Evolutionary conservation across 208 protist genomes (phyloP).

Genomic region (Trypanosomatidae sp.): DNA sequence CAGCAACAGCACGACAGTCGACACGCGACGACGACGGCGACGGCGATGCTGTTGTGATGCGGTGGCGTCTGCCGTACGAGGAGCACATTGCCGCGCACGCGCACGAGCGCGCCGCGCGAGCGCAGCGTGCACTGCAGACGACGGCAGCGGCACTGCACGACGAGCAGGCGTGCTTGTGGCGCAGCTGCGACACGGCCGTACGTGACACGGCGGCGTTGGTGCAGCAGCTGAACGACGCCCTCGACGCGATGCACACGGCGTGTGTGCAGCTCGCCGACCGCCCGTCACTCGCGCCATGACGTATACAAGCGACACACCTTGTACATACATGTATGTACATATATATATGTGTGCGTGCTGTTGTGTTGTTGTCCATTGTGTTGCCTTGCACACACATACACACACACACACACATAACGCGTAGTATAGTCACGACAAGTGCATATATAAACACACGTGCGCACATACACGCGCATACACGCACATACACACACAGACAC

Average conservation of each 20-base stretch:
- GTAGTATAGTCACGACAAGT: too few relatives aligned
- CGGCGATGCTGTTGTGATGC: slow-evolving; percentile 1
- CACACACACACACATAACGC: not conserved
- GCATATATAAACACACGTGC: too few relatives aligned
- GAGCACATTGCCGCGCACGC: slow-evolving; percentile 12
- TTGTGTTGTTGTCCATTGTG: not conserved
- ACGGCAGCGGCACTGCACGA: slow-evolving; percentile 21
- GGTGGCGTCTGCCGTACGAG: slow-evolving; percentile 17
- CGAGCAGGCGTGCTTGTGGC: slow-evolving; percentile 28
- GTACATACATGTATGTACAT: too few relatives aligned
- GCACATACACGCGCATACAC: too few relatives aligned
- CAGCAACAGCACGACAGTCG: not conserved
- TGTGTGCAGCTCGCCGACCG: too few relatives aligned
- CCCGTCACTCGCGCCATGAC: too few relatives aligned
- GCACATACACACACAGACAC: too few relatives aligned
- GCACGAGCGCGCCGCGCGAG: slow-evolving; percentile 7
- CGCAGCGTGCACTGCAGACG: slow-evolving; percentile 10
- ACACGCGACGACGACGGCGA: not conserved
- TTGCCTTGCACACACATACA: not conserved
- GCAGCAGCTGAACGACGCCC: slow-evolving; percentile 12
- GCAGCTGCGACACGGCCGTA: slow-evolving; percentile 15
- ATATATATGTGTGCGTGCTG: not conserved
- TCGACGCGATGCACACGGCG: slow-evolving; percentile 14
- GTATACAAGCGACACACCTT: too few relatives aligned
- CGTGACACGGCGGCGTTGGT: slow-evolving; percentile 10